Percentiles rank a stretch among this genome's conserved stretches.
These are phyloP conservation scores for Cercospora beticola DNA, from an alignment of 2,329 filamentous ascomycete species.

Conservation along the genomic window DNA sequence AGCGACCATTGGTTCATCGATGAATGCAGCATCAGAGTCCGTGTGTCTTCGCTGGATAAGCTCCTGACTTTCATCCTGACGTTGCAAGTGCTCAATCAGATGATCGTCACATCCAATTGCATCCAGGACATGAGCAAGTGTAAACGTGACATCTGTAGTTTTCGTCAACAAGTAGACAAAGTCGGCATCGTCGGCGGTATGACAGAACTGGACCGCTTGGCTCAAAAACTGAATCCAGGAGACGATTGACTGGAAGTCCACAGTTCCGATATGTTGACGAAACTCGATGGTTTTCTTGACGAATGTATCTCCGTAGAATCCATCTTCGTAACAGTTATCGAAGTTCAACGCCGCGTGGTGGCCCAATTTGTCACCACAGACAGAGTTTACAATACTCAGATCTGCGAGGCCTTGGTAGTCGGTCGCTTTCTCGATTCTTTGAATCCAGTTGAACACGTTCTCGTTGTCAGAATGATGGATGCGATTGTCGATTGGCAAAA, in stretches of 20 bases:
- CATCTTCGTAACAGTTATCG: neutral
- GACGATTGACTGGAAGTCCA: conserved; percentile 1
- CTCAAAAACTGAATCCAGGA: neutral
- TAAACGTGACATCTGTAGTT: conserved; percentile 1
- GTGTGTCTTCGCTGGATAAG: neutral
- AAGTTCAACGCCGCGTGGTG: conserved; percentile 10
- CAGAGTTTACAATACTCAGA: neutral
- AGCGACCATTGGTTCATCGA: neutral
- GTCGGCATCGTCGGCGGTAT: neutral
- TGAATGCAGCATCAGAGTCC: neutral
- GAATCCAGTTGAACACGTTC: conserved; percentile 9
- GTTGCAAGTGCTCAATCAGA: neutral
- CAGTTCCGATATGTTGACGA: conserved; percentile 8
- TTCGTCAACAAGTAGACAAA: conserved; percentile 5
- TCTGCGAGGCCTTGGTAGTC: neutral
- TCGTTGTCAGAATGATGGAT: neutral
- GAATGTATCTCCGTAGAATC: neutral
- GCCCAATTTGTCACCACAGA: neutral
- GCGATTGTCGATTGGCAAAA: neutral
- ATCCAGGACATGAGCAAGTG: neutral
- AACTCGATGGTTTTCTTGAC: conserved; percentile 9
- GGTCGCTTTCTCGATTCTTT: neutral
- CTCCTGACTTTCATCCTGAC: neutral
- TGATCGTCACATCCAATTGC: neutral
- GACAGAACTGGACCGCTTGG: neutral